Evolutionary conservation across 2,329 filamentous ascomycete species (phyloP), one percentile per base, ranked within the genome.

Genomic region (Lasiodiplodia sp.): DNA sequence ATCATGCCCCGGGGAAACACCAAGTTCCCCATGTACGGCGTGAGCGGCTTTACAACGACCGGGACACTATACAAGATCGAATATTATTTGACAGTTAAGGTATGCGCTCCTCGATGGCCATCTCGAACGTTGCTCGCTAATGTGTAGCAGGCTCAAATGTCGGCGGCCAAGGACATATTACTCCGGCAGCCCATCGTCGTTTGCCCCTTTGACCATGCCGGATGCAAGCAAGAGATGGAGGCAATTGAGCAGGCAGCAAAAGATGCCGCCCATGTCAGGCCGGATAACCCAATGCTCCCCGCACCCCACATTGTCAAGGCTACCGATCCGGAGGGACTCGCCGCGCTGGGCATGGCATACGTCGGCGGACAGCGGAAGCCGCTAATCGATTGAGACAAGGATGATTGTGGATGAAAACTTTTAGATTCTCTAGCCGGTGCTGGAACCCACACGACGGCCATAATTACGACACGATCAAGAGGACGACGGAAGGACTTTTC

Each of bases 181-280:
- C 86, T 98, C 53, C 89, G 95, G 66, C 93, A 98, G 80, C 94
- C 93, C 5, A 97, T 99, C 69, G 93, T 98, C 40, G 96, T 98
- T 64, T 98, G 95, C 75, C 95, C 96, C 0, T 89, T 97, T 71
- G 96, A 99, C 76, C 93, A 97, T 76, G 93, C 96, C 72, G 92
- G 91, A 18, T 99, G 96, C 82, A 97, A 97, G 79, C 94, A 97
- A 78, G 96, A 98, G 82, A 97, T 99, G 93, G 94, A 97, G 75
- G 94, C 94, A 47, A 98, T 99, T 71, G 94, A 97, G 77, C 93
- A 97, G 80, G 92, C 96, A 0, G 96, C 96, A 53, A 95, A 94
- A 79, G 95, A 98, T 74, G 95, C 96, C 2, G 91, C 92, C 18
- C 89, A 92, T 70, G 91, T 98, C 70, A 93, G 95, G 73, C 91